Percentiles rank a stretch among this genome's conserved stretches.
phyloP scores from a whole-genome alignment of 345 rosid species.

The Acer yangbiense region DNA sequence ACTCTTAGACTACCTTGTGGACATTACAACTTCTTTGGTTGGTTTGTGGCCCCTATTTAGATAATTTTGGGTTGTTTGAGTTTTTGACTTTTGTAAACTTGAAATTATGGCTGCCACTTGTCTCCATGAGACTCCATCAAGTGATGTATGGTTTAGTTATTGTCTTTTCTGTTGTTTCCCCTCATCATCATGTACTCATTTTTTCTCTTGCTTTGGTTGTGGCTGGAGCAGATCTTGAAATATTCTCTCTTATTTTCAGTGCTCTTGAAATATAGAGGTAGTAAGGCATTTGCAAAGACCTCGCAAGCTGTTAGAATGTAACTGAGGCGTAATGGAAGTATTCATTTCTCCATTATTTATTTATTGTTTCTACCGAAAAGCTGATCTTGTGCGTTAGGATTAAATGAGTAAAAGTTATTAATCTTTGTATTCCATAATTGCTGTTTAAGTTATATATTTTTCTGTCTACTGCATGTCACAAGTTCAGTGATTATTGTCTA shows the following conservation, averaged over 20 bases:
- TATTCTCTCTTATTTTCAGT: background rate
- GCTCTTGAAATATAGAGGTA: background rate
- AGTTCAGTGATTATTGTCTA: background rate
- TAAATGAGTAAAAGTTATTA: background rate
- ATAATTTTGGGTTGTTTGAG: background rate
- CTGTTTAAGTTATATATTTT: conserved; percentile 4
- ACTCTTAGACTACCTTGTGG: background rate
- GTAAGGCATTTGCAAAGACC: background rate
- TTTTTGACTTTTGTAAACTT: too few relatives aligned
- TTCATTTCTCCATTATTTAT: background rate
- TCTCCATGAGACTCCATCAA: background rate
- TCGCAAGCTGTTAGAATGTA: conserved; percentile 1
- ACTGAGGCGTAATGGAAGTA: background rate
- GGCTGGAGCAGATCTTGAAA: background rate
- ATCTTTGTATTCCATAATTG: background rate
- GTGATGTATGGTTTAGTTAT: background rate
- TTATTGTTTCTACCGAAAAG: background rate
- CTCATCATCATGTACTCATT: too few relatives aligned
- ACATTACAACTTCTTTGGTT: background rate
- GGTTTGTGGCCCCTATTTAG: background rate
- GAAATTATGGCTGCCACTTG: background rate
- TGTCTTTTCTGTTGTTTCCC: background rate
- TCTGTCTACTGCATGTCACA: background rate
- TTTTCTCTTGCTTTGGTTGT: background rate
- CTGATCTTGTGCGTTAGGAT: background rate